phyloP scores from a whole-genome alignment of 2,329 filamentous ascomycete genomes.

The Colletotrichum simmondsii region DNA sequence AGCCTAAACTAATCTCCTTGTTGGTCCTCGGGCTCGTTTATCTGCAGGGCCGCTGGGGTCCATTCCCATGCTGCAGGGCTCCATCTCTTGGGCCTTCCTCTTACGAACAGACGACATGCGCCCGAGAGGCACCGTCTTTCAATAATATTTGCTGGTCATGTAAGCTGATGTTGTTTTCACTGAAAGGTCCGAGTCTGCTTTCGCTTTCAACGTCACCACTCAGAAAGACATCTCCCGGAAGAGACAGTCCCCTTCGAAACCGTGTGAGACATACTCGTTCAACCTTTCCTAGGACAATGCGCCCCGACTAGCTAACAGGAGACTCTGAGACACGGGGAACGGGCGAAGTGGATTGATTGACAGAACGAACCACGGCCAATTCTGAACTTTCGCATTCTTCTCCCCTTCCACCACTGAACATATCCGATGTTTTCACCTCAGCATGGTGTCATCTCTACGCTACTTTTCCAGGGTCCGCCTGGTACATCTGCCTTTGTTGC shows the following conservation, averaged over 20 bases:
- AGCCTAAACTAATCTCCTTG: slow-evolving; percentile 13
- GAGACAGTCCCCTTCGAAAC: slow-evolving; percentile 19
- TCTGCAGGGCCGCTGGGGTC: slow-evolving; percentile 18
- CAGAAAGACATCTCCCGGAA: not conserved
- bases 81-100: slow-evolving; percentile 12
- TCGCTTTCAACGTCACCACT: not conserved
- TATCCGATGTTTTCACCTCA: slow-evolving; percentile 15
- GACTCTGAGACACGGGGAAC: not conserved
- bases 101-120: slow-evolving; percentile 16
- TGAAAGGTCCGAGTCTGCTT: not conserved
- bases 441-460: slow-evolving; percentile 28
- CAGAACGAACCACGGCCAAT: slow-evolving; percentile 10
- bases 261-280: slow-evolving; percentile 16
- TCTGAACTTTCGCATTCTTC: not conserved
- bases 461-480: not conserved
- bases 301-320: slow-evolving; percentile 12
- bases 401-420: not conserved
- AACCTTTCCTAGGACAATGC: slow-evolving; percentile 21
- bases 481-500: slow-evolving; percentile 22
- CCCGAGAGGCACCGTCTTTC: not conserved
- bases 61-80: not conserved
- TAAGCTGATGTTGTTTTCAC: not conserved
- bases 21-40: slow-evolving; percentile 24
- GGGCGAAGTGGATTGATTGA: slow-evolving; percentile 2
- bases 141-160: not conserved